Evolutionary conservation across 1,139 yeast genomes (phyloP), one percentile per base, ranked within the genome.

Genomic region (Pichia inconspicua): DNA sequence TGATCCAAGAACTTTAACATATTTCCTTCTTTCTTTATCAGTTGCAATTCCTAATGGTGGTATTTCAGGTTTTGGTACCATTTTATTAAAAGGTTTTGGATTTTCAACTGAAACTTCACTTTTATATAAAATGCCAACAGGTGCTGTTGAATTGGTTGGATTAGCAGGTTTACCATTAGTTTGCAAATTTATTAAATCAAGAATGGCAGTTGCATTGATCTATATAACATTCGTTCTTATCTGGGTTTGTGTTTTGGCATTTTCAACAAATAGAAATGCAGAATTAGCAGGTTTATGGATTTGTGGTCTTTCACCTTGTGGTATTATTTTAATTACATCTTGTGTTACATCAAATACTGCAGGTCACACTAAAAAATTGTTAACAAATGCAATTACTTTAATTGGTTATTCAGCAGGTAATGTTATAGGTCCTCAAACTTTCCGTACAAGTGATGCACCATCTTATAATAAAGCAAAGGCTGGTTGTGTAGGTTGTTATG

Each of bases 361-460:
- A 1, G 90, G 90, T 14, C 79, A 77, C 57, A 81, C 88, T 12
- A 84, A 84, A 61, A 79, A 82, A 60, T 65, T 78, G 41, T 74
- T 80, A 12, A 73, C 78, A 31, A 80, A 76, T 61, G 85, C 84
- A 2, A 62, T 79, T 37, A 72, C 75, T 34, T 73, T 83, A 65
- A 69, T 82, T 44, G 84, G 80, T 0, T 83, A 80, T 60, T 78
- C 84, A 53, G 74, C 77, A 27, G 88, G 92, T 35, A 82, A 83
- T 55, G 69, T 82, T 45, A 71, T 80, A 44, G 90, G 90, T 0
- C 89, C 92, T 3, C 88, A 82, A 61, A 73, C 83, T 43, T 83
- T 82, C 60, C 60, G 64, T 35, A 44, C 58, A 9, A 41, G 43
- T 5, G 56, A 55, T 37, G 58, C 58, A 2, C 61, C 61, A 19